Evolutionary conservation across 139 green algal genomes (phyloP).

Genomic region (Ostreobium quekettii): DNA sequence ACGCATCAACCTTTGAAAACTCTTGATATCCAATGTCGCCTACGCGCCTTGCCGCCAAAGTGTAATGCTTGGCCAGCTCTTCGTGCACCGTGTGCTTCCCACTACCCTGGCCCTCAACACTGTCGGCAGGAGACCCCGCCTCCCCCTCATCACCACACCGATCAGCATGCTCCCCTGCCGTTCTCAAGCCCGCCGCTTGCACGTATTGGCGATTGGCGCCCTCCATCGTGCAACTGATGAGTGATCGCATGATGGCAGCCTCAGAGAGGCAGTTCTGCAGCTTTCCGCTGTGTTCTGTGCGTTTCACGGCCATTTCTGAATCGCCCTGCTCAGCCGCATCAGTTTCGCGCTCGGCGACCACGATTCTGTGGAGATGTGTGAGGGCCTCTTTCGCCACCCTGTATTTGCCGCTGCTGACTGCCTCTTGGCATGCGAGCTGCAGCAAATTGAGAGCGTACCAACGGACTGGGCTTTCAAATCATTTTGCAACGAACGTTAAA

Average conservation of each 20-base stretch:
- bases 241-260: neutral
- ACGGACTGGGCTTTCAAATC: too few relatives aligned
- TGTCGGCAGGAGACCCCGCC: neutral
- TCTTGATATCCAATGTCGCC: neutral
- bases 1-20: neutral
- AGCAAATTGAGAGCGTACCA: neutral
- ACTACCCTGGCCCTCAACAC: too few relatives aligned
- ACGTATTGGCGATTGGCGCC: too few relatives aligned
- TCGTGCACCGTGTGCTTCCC: neutral
- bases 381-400: neutral
- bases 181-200: too few relatives aligned
- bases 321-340: neutral
- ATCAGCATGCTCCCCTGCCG: too few relatives aligned
- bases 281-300: neutral
- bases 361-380: neutral
- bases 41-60: neutral
- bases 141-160: neutral
- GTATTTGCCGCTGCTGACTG: neutral
- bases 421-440: neutral
- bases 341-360: neutral
- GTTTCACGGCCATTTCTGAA: too few relatives aligned
- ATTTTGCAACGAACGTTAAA: too few relatives aligned
- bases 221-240: neutral
- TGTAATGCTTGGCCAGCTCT: neutral
- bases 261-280: neutral